Base-by-base conservation (phyloP, 768 basidiomycete species). In the Lactarius hatsudake region DNA sequence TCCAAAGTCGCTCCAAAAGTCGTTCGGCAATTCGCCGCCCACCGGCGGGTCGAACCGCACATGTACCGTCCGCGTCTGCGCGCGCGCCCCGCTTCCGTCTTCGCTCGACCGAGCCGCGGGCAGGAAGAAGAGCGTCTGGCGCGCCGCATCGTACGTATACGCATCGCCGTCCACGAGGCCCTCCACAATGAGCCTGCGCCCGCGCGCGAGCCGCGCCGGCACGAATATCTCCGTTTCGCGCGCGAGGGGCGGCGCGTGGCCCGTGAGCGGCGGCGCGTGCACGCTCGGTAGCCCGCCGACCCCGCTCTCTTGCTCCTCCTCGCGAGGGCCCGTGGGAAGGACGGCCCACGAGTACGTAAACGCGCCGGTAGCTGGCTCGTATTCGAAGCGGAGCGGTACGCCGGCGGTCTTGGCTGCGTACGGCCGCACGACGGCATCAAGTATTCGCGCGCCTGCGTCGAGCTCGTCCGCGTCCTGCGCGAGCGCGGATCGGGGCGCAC, bases 351-450 rank as follows among this genome's bases (percentile, higher is more conserved):
- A 83, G 71, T 82, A 92, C 1, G 76, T 77, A 72, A 92, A 89
- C 12, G 76, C 75, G 2, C 90, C 90, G 0, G 86, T 87, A 63
- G 85, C 90, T 81, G 90, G 83, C 75, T 94, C 91, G 75, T 94
- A 96, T 20, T 85, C 81, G 71, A 89, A 89, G 6, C 77, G 78
- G 10, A 88, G 73, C 0, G 95, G 96, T 18, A 91, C 85, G 13
- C 96, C 96, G 1, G 94, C 91, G 0, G 89, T 91, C 75, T 96
- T 96, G 60, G 93, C 86, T 1, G 94, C 86, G 75, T 98, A 97
- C 4, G 96, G 96, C 2, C 96, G 86, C 30, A 96, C 93, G 61
- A 97, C 77, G 4, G 90, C 83, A 17, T 85, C 78, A 2, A 98
- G 80, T 55, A 96, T 87, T 20, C 96, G 81, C 0, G 81, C 90